phyloP scores from a whole-genome alignment of 140 eudicot species.

The Erigeron philadelphicus region DNA sequence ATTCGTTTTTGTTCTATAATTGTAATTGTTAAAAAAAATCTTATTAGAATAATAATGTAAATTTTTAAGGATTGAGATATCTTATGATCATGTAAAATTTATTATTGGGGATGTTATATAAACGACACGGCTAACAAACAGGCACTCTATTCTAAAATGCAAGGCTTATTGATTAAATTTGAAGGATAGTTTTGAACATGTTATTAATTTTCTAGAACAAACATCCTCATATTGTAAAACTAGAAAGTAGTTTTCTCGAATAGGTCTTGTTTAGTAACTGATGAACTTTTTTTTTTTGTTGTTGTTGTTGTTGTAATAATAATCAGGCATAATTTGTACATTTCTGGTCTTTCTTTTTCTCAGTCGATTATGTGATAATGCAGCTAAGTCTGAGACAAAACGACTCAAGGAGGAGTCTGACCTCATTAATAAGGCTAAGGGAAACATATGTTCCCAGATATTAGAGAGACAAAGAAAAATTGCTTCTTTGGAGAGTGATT shows the following conservation, averaged over 20 bases:
- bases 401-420: conserved; percentile 56
- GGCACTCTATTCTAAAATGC: too few relatives aligned
- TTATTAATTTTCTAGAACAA: not conserved
- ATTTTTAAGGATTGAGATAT: too few relatives aligned
- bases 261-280: conserved; percentile 18
- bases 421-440: conserved; percentile 51
- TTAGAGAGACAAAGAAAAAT: conserved; percentile 60
- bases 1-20: too few relatives aligned
- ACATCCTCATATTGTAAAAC: not conserved
- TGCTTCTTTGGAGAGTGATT: conserved; percentile 56
- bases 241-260: not conserved
- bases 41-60: too few relatives aligned
- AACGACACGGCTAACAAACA: too few relatives aligned
- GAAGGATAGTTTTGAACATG: not conserved
- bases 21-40: too few relatives aligned
- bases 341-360: conserved; percentile 4
- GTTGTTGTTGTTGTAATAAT: not conserved
- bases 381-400: conserved; percentile 57
- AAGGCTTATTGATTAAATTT: too few relatives aligned
- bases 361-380: conserved; percentile 21
- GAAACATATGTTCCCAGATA: conserved; percentile 53
- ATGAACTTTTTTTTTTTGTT: too few relatives aligned
- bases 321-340: conserved; percentile 1
- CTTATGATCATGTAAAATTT: too few relatives aligned
- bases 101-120: too few relatives aligned